A percentile compares a stretch with the other conserved stretches of the same genome.
Evolutionary conservation across 177 flowering plant genomes (phyloP).

Genomic region (Vitis hybrid): DNA sequence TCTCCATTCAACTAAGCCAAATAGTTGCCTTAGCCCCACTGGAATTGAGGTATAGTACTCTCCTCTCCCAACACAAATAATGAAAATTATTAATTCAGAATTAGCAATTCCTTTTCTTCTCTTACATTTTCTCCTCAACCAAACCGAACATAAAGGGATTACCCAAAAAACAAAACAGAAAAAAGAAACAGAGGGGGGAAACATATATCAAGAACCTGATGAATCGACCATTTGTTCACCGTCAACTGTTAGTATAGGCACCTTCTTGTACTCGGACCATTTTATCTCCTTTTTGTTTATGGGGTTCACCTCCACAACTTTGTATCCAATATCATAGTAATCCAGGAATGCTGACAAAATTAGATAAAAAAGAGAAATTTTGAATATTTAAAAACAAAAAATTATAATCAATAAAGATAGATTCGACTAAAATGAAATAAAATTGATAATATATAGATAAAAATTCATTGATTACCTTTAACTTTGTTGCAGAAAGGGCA

Average conservation of each 20-base stretch:
- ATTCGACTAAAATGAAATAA: not conserved
- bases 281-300: slow-evolving; percentile 81
- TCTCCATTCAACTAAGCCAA: no score
- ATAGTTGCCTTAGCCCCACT: no score
- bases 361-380: no score
- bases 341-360: slow-evolving; percentile 66
- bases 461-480: slow-evolving; percentile 42
- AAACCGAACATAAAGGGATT: not conserved
- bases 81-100: no score
- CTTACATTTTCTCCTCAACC: not conserved
- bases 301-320: slow-evolving; percentile 86
- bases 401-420: no score
- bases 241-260: slow-evolving; percentile 72
- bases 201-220: slow-evolving; percentile 47
- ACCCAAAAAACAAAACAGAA: not conserved
- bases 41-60: no score
- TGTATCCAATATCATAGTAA: slow-evolving; percentile 69
- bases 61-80: no score
- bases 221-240: slow-evolving; percentile 77
- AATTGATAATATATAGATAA: not conserved
- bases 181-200: not conserved
- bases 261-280: slow-evolving; percentile 91
- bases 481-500: slow-evolving; percentile 94
- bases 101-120: no score
- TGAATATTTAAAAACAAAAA: no score